Evolutionary conservation across 1,284 basidiomycete genomes (phyloP).

Genomic region (Malassezia cuniculi): DNA sequence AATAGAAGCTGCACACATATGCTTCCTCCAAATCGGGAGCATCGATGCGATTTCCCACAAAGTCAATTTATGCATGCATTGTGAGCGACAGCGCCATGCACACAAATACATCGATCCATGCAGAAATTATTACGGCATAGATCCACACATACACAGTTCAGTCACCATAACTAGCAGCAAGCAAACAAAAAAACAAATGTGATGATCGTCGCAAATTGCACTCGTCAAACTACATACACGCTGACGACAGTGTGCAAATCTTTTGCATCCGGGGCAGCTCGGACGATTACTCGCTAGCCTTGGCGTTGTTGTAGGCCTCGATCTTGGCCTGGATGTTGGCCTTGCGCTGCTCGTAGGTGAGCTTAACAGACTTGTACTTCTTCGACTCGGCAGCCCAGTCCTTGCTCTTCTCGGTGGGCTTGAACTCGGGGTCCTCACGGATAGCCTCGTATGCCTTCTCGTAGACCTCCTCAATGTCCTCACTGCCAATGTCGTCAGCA

Average conservation of each 20-base stretch:
- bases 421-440: slow-evolving; percentile 83
- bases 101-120: too few species aligned
- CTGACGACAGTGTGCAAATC: neutral
- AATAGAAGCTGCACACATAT: too few species aligned
- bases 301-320: slow-evolving; percentile 25
- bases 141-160: too few species aligned
- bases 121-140: too few species aligned
- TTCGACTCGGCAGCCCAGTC: slow-evolving; percentile 81
- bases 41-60: too few species aligned
- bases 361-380: slow-evolving; percentile 61
- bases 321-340: slow-evolving; percentile 39
- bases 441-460: slow-evolving; percentile 66
- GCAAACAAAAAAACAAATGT: neutral
- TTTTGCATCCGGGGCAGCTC: neutral
- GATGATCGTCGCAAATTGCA: slow-evolving; percentile 9
- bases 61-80: too few species aligned
- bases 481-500: slow-evolving; percentile 84
- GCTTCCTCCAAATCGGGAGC: too few species aligned
- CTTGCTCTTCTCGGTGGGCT: slow-evolving; percentile 75
- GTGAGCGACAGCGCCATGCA: too few species aligned
- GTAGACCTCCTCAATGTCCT: slow-evolving; percentile 96
- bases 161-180: too few species aligned
- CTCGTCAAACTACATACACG: slow-evolving; percentile 1
- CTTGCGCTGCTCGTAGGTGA: slow-evolving; percentile 59
- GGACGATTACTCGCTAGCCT: slow-evolving; percentile 6